Evolutionary conservation across 2,329 filamentous ascomycete species (phyloP), one percentile per base, ranked within the genome.

Genomic region (Xylaria sp.): DNA sequence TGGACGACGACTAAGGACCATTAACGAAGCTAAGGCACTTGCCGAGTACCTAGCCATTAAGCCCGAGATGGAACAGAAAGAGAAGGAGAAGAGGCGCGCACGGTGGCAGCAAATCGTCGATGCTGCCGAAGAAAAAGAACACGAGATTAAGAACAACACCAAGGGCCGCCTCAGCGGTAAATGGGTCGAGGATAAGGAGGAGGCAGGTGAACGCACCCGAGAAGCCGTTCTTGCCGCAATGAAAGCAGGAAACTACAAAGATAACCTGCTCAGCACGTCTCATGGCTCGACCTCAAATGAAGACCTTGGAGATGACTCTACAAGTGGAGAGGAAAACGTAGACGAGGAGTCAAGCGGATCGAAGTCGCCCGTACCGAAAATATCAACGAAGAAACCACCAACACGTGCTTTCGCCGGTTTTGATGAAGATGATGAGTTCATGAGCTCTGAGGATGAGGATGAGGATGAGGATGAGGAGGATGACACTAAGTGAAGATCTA

Each of bases 41-140:
- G 96, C 97, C 0, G 94, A 98, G 79, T 98, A 98, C 76, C 86
- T 98, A 1, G 93, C 94, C 1, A 92, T 97, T 73, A 98, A 98
- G 79, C 96, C 97, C 0, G 95, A 98, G 69, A 98, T 99, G 95
- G 96, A 98, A 71, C 90, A 91, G 80, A 93, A 93, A 78, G 94
- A 98, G 79, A 95, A 94, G 76, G 94, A 98, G 78, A 91, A 92
- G 80, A 88, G 94, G 56, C 87, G 92, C 54, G 89, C 92, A 79
- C 85, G 94, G 56, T 97, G 94, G 93, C 90, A 97, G 79, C 88
- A 94, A 76, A 92, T 98, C 64, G 91, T 98, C 12, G 92, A 95
- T 57, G 86, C 91, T 67, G 90, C 96, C 0, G 95, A 98, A 79
- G 87, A 89, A 69, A 91, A 90, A 73, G 92, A 97, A 75, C 91